Evolutionary conservation across 2,329 filamentous ascomycete genomes (phyloP), one percentile per base, ranked within the genome.

Genomic region (Phialophora tarda): DNA sequence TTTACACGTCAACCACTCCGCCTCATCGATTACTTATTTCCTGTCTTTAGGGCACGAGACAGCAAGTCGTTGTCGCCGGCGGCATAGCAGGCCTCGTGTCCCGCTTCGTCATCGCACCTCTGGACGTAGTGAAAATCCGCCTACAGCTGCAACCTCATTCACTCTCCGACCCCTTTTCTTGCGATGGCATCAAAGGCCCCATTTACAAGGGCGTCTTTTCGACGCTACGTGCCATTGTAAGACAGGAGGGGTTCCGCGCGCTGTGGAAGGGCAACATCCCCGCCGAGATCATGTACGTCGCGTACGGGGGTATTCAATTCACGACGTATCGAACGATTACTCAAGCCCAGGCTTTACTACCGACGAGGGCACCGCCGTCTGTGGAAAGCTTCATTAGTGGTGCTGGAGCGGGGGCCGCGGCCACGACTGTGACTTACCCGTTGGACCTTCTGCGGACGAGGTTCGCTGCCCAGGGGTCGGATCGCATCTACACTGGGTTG

Each of bases 181-280:
- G 86, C 69, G 81, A 81, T 60, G 74, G 79, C 70, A 73, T 83
- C 65, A 74, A 76, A 59, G 82, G 78, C 1, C 79, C 80, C 73
- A 59, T 84, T 62, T 76, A 77, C 79, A 92, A 89, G 75, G 92
- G 92, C 72, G 92, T 92, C 0, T 73, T 93, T 48, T 84, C 86
- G 11, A 96, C 93, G 1, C 82, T 96, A 76, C 85, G 85, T 65
- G 86, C 89, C 68, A 98, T 98, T 74, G 78, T 94, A 59, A 82
- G 82, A 30, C 84, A 93, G 74, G 95, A 99, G 77, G 95, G 95
- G 50, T 76, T 98, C 71, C 89, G 90, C 61, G 91, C 88, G 32
- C 85, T 99, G 71, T 99, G 95, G 95, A 98, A 98, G 83, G 95
- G 95, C 77, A 99, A 99, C 77, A 88, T 99, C 66, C 93, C 95